phyloP scores from a whole-genome alignment of 140 eudicot genomes.

The Cichorium intybus region DNA sequence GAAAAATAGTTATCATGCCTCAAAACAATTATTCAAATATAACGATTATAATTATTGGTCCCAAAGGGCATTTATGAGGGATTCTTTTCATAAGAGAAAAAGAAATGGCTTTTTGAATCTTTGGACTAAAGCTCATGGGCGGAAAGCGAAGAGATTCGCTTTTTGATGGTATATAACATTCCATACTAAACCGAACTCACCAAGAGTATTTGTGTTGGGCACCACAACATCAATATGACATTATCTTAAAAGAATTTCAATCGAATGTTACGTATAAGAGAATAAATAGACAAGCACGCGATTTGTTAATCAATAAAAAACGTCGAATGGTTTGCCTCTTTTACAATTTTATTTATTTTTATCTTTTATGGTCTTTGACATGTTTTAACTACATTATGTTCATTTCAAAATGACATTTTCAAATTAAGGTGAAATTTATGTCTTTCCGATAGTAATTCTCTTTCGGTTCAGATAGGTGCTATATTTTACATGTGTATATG shows the following conservation, averaged over 20 bases:
- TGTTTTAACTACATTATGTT: not conserved
- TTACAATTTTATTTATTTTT: too few species aligned
- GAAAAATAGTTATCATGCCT: not conserved
- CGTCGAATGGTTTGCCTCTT: not conserved
- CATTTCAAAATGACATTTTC: too few species aligned
- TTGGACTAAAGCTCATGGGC: constrained; percentile 10
- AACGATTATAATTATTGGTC: too few species aligned
- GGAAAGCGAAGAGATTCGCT: constrained; percentile 8
- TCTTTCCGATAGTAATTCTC: too few species aligned
- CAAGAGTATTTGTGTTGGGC: not conserved
- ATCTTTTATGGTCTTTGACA: not conserved
- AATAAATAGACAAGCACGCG: not conserved
- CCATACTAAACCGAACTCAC: not conserved
- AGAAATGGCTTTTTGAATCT: not conserved
- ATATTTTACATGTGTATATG: too few species aligned
- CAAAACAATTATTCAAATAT: too few species aligned
- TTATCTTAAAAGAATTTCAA: constrained; percentile 20
- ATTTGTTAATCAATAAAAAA: not conserved
- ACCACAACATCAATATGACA: not conserved
- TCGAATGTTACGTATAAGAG: not conserved
- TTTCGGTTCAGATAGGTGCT: too few species aligned
- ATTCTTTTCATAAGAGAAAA: constrained; percentile 3
- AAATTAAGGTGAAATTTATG: too few species aligned
- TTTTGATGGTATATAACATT: constrained; percentile 18
- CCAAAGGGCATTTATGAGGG: not conserved